Base-by-base conservation (phyloP, 78 protist genomes). In the Isochrysis galbana region DNA sequence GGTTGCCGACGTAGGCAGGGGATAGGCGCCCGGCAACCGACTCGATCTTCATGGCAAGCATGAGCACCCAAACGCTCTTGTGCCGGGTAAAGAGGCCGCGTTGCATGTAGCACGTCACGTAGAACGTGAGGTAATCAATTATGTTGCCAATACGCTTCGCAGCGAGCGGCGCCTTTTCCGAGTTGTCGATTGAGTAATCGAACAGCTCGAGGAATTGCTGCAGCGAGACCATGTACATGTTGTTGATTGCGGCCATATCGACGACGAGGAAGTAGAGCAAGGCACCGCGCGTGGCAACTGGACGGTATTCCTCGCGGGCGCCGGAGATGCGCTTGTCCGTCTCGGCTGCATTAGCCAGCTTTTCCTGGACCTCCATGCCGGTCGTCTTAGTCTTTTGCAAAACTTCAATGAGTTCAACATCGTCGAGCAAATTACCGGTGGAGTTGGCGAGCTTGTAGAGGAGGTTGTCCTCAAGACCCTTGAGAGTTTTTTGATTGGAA, bases 21-120 rank as follows among this genome's bases (percentile, higher is more conserved):
- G 90, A 95, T 26, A 47, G n/a, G 96, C 89, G 96, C 98, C 29
- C 97, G 96, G 44, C 99, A 98, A 47, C 32, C 46, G 22, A 41
- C 38, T 54, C 41, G 21, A 55, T 14, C 87, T 70, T 90, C n/a
- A 77, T 26, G 36, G 69, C 67, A 32, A 77, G 47, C 93, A 29
- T 39, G 5, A 42, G 38, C 55, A 46, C 11, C 44, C 61, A 89
- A n/a, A 89, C 70, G 61, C 92, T 91, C 89, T 95, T 95, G 94
- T 97, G 98, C 45, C 94, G 88, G 72, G 91, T 95, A 78, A 96
- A 97, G 67, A 96, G 92, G 11, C 97, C 98, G 11, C 96, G 92
- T 11, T 92, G 1, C 25, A 91, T 91, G 80, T 82, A 97, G 36
- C 51, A 0, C 94, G 94, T 94, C 51, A 86, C 2, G 69, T 34